These are phyloP conservation scores for Aspergillus arachidicola DNA, from an alignment of 2,329 filamentous ascomycete species.

Conservation along the genomic window DNA sequence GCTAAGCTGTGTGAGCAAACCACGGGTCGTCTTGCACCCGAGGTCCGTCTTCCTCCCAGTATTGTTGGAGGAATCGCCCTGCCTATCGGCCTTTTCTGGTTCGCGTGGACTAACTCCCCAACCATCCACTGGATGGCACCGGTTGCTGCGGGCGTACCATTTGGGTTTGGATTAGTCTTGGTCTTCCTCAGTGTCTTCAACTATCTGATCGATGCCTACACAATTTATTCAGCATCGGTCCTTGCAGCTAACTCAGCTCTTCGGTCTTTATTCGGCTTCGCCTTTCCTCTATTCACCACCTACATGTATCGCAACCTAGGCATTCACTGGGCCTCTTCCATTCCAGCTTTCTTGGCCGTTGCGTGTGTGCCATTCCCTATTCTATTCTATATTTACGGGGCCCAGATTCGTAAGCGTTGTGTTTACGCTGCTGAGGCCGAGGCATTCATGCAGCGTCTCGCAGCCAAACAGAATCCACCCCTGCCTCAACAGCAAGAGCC, in stretches of 20 bases:
- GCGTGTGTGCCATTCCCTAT: slow-evolving; percentile 45
- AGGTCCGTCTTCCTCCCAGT: slow-evolving; percentile 55
- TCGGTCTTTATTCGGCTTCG: slow-evolving; percentile 47
- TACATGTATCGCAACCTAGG: slow-evolving; percentile 49
- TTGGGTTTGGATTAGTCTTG: slow-evolving; percentile 46
- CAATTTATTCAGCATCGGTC: slow-evolving; percentile 43
- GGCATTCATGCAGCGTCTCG: slow-evolving; percentile 29
- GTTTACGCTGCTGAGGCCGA: slow-evolving; percentile 40
- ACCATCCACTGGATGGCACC: slow-evolving; percentile 42
- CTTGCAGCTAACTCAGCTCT: slow-evolving; percentile 48
- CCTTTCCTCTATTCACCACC: slow-evolving; percentile 50
- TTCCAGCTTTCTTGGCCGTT: slow-evolving; percentile 48
- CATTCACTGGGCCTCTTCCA: slow-evolving; percentile 50
- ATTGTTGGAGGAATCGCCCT: slow-evolving; percentile 53
- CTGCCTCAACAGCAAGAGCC: neutral
- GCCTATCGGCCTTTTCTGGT: slow-evolving; percentile 61
- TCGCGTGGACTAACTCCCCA: slow-evolving; percentile 59
- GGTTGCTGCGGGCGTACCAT: slow-evolving; percentile 38
- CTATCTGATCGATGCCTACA: slow-evolving; percentile 47
- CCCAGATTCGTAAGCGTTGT: slow-evolving; percentile 38
- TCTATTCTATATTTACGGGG: slow-evolving; percentile 44
- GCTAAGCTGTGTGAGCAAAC: slow-evolving; percentile 25
- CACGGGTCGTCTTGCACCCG: slow-evolving; percentile 50
- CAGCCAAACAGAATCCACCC: slow-evolving; percentile 2
- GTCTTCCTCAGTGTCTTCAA: slow-evolving; percentile 44